A percentile compares a stretch with the other conserved stretches of the same genome.
phyloP scores from a whole-genome alignment of 495 filamentous ascomycete genomes.

The Corynascus novoguineensis region DNA sequence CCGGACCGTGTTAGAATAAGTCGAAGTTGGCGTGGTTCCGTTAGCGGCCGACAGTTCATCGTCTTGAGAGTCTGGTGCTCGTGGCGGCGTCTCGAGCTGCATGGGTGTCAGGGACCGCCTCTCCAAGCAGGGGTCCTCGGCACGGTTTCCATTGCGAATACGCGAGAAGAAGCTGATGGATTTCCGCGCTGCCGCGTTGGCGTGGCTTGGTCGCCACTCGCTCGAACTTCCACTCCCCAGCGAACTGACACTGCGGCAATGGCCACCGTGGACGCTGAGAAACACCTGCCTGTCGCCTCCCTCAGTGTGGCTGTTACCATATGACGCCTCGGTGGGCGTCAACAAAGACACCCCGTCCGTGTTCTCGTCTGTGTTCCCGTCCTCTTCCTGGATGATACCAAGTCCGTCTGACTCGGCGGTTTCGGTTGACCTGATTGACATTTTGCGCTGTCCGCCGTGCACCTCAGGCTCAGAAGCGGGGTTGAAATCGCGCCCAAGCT shows the following conservation, averaged over 20 bases:
- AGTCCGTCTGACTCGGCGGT: conserved; percentile 11
- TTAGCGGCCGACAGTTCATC: neutral
- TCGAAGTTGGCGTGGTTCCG: neutral
- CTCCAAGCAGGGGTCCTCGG: conserved; percentile 18
- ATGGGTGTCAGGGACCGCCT: conserved; percentile 21
- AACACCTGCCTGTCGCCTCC: neutral
- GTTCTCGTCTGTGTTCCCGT: conserved; percentile 3
- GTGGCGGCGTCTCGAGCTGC: conserved; percentile 7
- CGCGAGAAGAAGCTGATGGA: conserved; percentile 15
- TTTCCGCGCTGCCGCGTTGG: neutral
- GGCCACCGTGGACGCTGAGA: neutral
- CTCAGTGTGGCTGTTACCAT: neutral
- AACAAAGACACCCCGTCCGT: conserved; percentile 16
- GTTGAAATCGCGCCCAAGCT: conserved; percentile 9
- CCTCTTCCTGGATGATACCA: conserved; percentile 18
- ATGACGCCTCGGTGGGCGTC: conserved; percentile 13
- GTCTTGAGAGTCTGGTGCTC: neutral
- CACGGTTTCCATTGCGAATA: conserved; percentile 8
- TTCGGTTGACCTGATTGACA: conserved; percentile 3
- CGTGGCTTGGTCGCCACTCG: conserved; percentile 13
- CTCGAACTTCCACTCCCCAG: conserved; percentile 14
- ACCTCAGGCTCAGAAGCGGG: neutral
- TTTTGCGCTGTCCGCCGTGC: neutral
- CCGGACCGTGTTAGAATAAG: neutral
- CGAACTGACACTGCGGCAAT: conserved; percentile 14